These are phyloP conservation scores for Strobilomyces dryophilus DNA, from an alignment of 768 basidiomycete species.

Conservation along the genomic window DNA sequence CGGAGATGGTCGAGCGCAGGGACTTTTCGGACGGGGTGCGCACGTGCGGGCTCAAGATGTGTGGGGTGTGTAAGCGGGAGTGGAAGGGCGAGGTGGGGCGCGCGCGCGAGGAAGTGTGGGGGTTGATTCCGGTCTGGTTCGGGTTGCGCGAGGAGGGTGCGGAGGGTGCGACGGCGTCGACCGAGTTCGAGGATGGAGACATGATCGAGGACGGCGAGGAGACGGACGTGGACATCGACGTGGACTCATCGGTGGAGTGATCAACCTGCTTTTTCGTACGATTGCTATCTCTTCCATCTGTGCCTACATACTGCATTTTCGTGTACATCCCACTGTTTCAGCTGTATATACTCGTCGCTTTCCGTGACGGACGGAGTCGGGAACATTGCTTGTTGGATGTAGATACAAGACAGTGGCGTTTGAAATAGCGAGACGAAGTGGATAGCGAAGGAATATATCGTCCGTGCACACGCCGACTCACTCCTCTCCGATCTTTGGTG, in stretches of 20 bases:
- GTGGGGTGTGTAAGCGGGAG: constrained; percentile 45
- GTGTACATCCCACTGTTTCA: constrained; percentile 6
- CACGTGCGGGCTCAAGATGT: constrained; percentile 53
- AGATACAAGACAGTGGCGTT: constrained; percentile 14
- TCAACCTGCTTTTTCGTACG: constrained; percentile 1
- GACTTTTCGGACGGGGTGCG: constrained; percentile 64
- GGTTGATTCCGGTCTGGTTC: constrained; percentile 60
- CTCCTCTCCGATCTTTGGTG: constrained; percentile 92
- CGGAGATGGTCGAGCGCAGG: constrained; percentile 66
- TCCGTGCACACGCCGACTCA: constrained; percentile 26
- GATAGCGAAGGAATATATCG: constrained; percentile 6
- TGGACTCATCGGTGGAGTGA: constrained; percentile 13
- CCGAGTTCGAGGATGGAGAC: neutral
- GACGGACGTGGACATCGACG: constrained; percentile 8
- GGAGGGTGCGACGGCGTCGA: neutral
- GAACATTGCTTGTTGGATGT: neutral
- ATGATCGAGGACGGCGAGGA: constrained; percentile 6
- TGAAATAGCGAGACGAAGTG: constrained; percentile 13
- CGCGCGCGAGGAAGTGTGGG: constrained; percentile 62
- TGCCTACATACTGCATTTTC: neutral
- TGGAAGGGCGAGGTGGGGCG: constrained; percentile 39
- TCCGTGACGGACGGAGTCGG: neutral
- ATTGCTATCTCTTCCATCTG: constrained; percentile 15
- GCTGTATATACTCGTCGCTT: constrained; percentile 14
- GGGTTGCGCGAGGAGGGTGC: constrained; percentile 33